Percentiles rank a stretch among this genome's conserved stretches.
phyloP scores from a whole-genome alignment of 768 basidiomycete species.

The Pleurotus djamor region DNA sequence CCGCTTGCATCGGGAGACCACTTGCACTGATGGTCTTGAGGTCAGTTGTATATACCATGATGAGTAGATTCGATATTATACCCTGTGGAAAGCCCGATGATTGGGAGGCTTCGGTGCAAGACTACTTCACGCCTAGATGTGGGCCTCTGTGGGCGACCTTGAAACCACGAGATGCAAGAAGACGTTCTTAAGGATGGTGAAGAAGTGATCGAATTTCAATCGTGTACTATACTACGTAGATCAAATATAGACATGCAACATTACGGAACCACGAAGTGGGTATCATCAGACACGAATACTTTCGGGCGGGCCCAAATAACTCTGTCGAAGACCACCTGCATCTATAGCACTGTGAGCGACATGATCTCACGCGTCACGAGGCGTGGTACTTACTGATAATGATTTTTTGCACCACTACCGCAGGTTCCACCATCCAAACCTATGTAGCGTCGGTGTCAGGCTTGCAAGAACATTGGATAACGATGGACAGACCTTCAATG shows the following conservation, averaged over 20 bases:
- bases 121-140: conserved; percentile 16
- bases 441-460: conserved; percentile 12
- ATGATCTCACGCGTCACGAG: background rate
- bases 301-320: conserved; percentile 67
- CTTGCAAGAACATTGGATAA: background rate
- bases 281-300: conserved; percentile 28
- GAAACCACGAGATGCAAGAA: background rate
- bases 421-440: conserved; percentile 58
- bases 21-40: conserved; percentile 39
- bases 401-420: conserved; percentile 60
- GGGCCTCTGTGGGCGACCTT: background rate
- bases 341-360: conserved; percentile 29
- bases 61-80: conserved; percentile 34
- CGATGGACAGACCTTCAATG: conserved; percentile 42
- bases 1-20: conserved; percentile 39
- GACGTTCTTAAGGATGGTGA: background rate
- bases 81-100: conserved; percentile 3
- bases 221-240: background rate
- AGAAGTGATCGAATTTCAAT: background rate
- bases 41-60: conserved; percentile 30
- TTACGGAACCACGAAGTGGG: no score
- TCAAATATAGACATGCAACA: no score
- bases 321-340: conserved; percentile 50
- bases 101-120: conserved; percentile 31
- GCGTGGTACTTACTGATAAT: conserved; percentile 45